A percentile compares a stretch with the other conserved stretches of the same genome.
These are phyloP conservation scores for Strigomonas oncopelti DNA, from an alignment of 208 protist genomes.

Conservation along the genomic window DNA sequence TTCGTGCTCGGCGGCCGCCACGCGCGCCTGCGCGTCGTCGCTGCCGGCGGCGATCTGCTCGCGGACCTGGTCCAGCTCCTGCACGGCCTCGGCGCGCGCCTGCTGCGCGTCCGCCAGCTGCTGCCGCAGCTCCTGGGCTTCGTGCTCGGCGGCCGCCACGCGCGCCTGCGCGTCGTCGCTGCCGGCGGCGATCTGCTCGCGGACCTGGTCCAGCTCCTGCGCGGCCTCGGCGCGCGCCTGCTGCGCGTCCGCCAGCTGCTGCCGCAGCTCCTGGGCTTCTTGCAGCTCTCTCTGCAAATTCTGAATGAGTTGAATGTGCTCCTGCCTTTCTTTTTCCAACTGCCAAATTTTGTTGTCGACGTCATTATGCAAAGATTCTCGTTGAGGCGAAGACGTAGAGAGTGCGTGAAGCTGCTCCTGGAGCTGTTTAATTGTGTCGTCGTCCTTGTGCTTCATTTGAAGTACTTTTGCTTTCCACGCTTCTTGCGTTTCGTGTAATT, in stretches of 20 bases:
- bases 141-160: slow-evolving; percentile 3
- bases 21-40: slow-evolving; percentile 11
- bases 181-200: slow-evolving; percentile 1
- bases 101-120: slow-evolving; percentile 7
- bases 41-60: slow-evolving; percentile 12
- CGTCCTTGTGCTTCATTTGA: slow-evolving; percentile 45
- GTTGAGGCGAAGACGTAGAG: neutral
- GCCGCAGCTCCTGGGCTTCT: neutral
- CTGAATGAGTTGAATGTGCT: neutral
- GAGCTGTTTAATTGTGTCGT: slow-evolving; percentile 31
- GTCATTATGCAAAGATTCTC: neutral
- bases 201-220: slow-evolving; percentile 9
- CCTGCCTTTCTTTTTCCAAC: slow-evolving; percentile 21
- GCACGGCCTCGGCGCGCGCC: neutral
- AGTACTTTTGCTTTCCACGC: slow-evolving; percentile 54
- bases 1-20: slow-evolving; percentile 8
- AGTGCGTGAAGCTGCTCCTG: slow-evolving; percentile 17
- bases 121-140: slow-evolving; percentile 5
- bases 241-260: slow-evolving; percentile 14
- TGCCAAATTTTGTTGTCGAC: neutral
- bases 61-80: slow-evolving; percentile 5
- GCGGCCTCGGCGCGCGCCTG: slow-evolving; percentile 5
- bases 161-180: slow-evolving; percentile 12
- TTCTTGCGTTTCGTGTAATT: slow-evolving; percentile 23
- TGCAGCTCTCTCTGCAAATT: no score